phyloP scores from a whole-genome alignment of 495 filamentous ascomycete species.

The Hypoxylon perforatum region DNA sequence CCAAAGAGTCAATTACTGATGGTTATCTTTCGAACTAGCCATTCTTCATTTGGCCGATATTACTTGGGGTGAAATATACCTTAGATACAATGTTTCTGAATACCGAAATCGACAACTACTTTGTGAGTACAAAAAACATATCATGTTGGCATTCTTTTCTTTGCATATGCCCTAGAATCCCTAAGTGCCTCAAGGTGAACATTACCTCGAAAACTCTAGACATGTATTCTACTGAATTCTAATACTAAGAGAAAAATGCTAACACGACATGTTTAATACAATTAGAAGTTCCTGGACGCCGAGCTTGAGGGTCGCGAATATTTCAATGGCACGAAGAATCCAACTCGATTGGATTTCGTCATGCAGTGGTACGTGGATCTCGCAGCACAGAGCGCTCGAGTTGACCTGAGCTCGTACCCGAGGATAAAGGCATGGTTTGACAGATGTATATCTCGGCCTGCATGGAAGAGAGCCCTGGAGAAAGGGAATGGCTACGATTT shows the following conservation, averaged over 20 bases:
- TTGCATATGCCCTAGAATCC: no score
- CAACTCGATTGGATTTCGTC: conserved; percentile 37
- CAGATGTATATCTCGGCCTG: conserved; percentile 34
- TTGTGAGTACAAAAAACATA: no score
- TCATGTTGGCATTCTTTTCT: no score
- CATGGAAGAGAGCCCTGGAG: conserved; percentile 42
- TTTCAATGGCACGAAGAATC: conserved; percentile 25
- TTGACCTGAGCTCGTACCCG: conserved; percentile 39
- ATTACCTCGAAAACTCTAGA: no score
- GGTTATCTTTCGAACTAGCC: no score
- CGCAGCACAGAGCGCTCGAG: conserved; percentile 25
- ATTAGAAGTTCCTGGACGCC: conserved; percentile 14
- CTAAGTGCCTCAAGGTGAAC: no score
- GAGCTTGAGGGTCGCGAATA: conserved; percentile 28
- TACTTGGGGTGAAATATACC: neutral
- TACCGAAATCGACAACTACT: conserved; percentile 8
- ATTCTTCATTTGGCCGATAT: conserved; percentile 14
- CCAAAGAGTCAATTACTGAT: no score
- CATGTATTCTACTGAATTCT: no score
- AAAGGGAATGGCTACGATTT: conserved; percentile 47
- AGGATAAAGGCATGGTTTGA: conserved; percentile 40
- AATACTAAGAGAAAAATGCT: no score
- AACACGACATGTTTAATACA: no score
- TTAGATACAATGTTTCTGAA: conserved; percentile 6
- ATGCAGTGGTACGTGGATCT: conserved; percentile 35